Evolutionary conservation across 352 stramenopile genomes (phyloP), one percentile per base, ranked within the genome.

Genomic region (Thalassiosira hispida): DNA sequence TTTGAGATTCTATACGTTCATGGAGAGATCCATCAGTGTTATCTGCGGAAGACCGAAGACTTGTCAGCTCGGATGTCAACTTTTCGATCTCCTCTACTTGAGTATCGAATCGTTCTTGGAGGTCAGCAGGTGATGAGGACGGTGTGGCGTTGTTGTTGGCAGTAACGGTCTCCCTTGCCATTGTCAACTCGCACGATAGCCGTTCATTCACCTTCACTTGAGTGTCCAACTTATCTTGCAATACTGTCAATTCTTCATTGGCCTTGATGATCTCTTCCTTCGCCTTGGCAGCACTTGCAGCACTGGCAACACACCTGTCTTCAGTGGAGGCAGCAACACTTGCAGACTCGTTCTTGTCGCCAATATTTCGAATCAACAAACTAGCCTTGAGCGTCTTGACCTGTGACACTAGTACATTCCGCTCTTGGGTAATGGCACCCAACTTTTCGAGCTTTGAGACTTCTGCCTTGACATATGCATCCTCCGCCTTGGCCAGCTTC

Each of bases 381-480:
- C 8, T 27, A 7, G 49, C 33, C 33, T 65, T 74, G 27, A 65
- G 20, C 40, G 38, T 23, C 27, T 49, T 29, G 16, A 73, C 18
- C 40, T 73, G 29, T n/a, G 23, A 22, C 23, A 29, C 29, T 3
- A 61, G n/a, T 14, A 1, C 16, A 53, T 73, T 49, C 38, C 64
- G n/a, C 51, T 73, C 47, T 6, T 23, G 29, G 23, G 27, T 52
- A 14, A 73, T 20, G 51, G 31, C 51, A 29, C 27, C 22, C 47
- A 73, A 29, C 49, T 47, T 49, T 56, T 77, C 68, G 33, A 14
- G 53, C 57, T 77, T 77, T 52, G 70, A 56, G 38, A 69, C 56
- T 23, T 67, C 56, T 14, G 55, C 16, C 7, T 77, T 57, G 23
- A 77, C 49, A 25, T 64, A 70, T 11, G 59, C 57, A n/a, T 70